Evolutionary conservation across 306 rosid genomes (phyloP), one percentile per base, ranked within the genome.

Genomic region (Rosa chinensis): DNA sequence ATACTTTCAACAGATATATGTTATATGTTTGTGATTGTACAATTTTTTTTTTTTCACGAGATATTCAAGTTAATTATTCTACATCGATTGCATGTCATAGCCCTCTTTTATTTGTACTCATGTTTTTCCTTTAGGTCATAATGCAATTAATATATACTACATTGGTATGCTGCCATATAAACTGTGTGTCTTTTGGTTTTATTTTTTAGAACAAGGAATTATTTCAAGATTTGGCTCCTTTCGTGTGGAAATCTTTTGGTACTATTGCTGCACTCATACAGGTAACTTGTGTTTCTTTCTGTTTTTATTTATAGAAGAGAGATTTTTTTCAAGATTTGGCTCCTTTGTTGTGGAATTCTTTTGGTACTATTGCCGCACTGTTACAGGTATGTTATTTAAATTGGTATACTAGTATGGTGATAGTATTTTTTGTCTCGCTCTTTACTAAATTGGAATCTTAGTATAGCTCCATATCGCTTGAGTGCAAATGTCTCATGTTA

Each of bases 331-430:
- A 90, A 89, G 99, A 95, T 84, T 89, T 95, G 83, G 98, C 97
- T 70, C 99, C 99, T 13, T 82, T 95, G 80, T 77, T 95, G 82
- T 93, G 98, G 98, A 89, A 93, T 85, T 93, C 94, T 58, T 93
- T 95, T 83, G 98, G 99, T 80, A 93, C 97, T 78, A 89, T 95
- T 82, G 97, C 99, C 17, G 99, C 97, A 77, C 86, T 95, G 70
- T 83, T 95, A 78, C 98, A 88, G 87, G 91, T 84, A 84, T 67
- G 81, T 78, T 48, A 40, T 56, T 82, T 59, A 69, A 53, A 45
- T 72, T 72, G n/a, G 73, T 66, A 79, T 37, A 67, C 52, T 73
- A n/a, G 70, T 37, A 16, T 76, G 11, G 62, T 20, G 8, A 45
- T 43, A 5, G 23, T 40, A 3, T 72, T 48, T 18, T 70, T 59